A percentile compares a stretch with the other conserved stretches of the same genome.
Conservation (phyloP, 495 filamentous ascomycete species). For the Penicillium steckii region DNA sequence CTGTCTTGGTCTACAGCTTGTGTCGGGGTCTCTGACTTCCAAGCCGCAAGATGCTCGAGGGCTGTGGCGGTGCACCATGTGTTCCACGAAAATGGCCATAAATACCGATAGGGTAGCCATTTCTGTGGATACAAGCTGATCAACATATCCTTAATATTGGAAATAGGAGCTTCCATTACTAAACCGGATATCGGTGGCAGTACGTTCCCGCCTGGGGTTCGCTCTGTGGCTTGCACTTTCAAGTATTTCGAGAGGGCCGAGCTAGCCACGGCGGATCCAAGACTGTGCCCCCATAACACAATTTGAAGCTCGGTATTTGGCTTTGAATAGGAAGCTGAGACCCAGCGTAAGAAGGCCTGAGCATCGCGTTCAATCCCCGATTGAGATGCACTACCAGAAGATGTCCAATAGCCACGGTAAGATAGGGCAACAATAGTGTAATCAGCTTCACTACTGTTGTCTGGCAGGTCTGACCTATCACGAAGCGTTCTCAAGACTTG, state of each 20-base stretch:
- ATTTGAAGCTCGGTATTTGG: slow-evolving; percentile 41
- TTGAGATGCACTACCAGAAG: slow-evolving; percentile 65
- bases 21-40: slow-evolving; percentile 7
- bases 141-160: slow-evolving; percentile 71
- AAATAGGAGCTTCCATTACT: slow-evolving; percentile 76
- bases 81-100: slow-evolving; percentile 54
- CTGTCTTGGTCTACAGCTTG: not conserved
- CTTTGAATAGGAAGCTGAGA: slow-evolving; percentile 33
- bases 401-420: slow-evolving; percentile 80
- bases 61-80: slow-evolving; percentile 48
- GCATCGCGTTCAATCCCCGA: slow-evolving; percentile 64
- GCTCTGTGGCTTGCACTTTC: slow-evolving; percentile 11
- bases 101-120: slow-evolving; percentile 75
- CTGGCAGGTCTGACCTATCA: not conserved
- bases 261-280: slow-evolving; percentile 59
- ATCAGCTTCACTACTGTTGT: slow-evolving; percentile 13
- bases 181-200: slow-evolving; percentile 46
- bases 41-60: slow-evolving; percentile 33
- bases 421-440: slow-evolving; percentile 66
- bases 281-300: slow-evolving; percentile 79
- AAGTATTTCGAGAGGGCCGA: slow-evolving; percentile 51
- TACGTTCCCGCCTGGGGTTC: not conserved
- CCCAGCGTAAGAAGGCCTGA: slow-evolving; percentile 57
- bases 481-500: slow-evolving; percentile 31
- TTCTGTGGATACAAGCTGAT: slow-evolving; percentile 73